Conservation (phyloP, 108 stramenopile genomes). For the Pseudonitzschia multistriata region DNA sequence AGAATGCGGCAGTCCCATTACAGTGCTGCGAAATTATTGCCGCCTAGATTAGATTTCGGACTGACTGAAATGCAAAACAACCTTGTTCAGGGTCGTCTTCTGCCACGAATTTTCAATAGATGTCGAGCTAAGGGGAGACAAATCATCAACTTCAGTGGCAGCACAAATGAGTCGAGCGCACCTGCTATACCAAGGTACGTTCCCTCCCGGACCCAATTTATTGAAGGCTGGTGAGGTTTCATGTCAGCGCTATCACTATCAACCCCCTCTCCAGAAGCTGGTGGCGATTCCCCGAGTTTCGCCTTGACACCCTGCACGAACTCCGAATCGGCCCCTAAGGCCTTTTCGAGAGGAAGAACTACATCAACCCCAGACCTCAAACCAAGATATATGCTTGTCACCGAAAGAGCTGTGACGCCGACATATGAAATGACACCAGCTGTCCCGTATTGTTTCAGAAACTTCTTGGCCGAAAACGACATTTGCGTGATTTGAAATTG, state of each 20-base stretch:
- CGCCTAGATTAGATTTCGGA: no score
- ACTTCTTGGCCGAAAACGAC: conserved; percentile 15
- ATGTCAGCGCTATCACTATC: neutral
- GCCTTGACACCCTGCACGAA: neutral
- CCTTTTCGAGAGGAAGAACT: conserved; percentile 2
- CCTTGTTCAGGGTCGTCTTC: neutral
- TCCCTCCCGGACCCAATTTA: conserved; percentile 18
- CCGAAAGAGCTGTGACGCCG: neutral
- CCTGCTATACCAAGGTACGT: conserved; percentile 10
- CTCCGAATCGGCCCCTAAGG: conserved; percentile 6
- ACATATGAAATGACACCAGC: conserved; percentile 1
- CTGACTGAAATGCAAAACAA: neutral
- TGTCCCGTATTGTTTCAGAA: conserved; percentile 8
- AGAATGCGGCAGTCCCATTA: no score
- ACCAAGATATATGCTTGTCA: conserved; percentile 1
- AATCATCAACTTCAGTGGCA: conserved; percentile 10
- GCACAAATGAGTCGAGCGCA: conserved; percentile 7
- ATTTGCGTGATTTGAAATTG: neutral
- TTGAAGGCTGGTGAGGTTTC: neutral
- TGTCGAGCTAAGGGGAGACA: conserved; percentile 11
- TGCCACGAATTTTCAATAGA: conserved; percentile 7
- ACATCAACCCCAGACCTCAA: conserved; percentile 9
- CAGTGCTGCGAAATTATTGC: no score
- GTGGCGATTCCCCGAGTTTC: conserved; percentile 1
- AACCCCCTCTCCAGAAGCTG: neutral